Evolutionary conservation across 225 moss, liverwort and hornwort species (phyloP).

Genomic region (Sphagnum tenellum): DNA sequence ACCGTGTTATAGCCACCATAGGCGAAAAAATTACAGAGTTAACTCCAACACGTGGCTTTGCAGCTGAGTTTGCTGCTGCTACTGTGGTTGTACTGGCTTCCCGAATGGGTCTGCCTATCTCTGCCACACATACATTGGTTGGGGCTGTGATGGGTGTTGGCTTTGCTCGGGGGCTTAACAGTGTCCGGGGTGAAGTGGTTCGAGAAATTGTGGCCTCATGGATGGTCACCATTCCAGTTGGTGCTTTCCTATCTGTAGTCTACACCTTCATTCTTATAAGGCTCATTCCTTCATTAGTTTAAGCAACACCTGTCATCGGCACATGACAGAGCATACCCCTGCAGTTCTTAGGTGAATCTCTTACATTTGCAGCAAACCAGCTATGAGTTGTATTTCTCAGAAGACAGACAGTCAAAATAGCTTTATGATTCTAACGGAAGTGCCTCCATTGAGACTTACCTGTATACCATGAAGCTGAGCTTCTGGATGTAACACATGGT

Average conservation of each 20-base stretch:
- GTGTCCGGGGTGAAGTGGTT: constrained; percentile 83
- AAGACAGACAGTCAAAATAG: too few species aligned
- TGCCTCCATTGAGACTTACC: too few species aligned
- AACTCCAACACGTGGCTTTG: constrained; percentile 86
- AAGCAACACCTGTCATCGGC: too few species aligned
- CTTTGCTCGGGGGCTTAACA: constrained; percentile 86
- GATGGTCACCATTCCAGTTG: constrained; percentile 91
- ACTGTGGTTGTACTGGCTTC: constrained; percentile 84
- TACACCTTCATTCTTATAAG: constrained; percentile 63
- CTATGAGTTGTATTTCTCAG: too few species aligned
- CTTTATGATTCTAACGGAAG: too few species aligned
- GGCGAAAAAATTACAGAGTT: constrained; percentile 88
- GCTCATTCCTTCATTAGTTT: constrained; percentile 42
- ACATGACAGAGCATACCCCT: too few species aligned
- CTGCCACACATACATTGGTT: constrained; percentile 88
- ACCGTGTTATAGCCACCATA: constrained; percentile 90
- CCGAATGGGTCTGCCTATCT: constrained; percentile 80
- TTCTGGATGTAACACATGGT: too few species aligned
- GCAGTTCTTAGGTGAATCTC: too few species aligned
- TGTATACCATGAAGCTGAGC: too few species aligned
- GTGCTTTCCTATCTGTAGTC: constrained; percentile 54
- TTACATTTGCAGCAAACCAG: too few species aligned
- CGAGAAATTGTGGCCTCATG: constrained; percentile 81
- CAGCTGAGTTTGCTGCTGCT: constrained; percentile 89
- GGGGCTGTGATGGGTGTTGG: constrained; percentile 97